Base-by-base conservation (phyloP, 352 stramenopile species). In the Peronospora farinosa region DNA sequence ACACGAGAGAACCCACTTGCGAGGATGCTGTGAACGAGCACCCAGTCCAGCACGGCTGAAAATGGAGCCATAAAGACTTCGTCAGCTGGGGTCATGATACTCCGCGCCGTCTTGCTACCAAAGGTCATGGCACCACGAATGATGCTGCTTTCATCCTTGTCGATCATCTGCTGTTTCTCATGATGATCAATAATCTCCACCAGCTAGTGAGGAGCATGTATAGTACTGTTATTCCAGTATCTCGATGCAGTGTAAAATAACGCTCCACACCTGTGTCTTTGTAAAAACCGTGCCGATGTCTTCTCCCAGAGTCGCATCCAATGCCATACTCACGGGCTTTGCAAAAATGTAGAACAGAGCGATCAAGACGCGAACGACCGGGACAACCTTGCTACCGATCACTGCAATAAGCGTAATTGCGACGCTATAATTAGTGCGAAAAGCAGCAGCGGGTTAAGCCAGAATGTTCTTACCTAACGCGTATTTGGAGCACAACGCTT, bases 211-310 rank as follows among this genome's bases (percentile, higher is more conserved):
- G 21, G 19, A 23, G 19, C 70, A 41, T 45, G 27, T 5, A 41
- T 25, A 31, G 8, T 35, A 35, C 10, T 43, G 32, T 55, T 30
- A 57, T 15, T 21, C 19, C 19, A 21, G 1, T 21, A 21, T 37
- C 33, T 15, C 7, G 15, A 43, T 19, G 3, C 3, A 30, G 12
- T 2, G 2, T 23, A 54, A 15, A 3, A 30, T 31, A 12, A 23
- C 19, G 28, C 5, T 17, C 15, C 55, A n/a, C 47, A 84, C 72
- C 65, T 84, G 66, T 35, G 72, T 80, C 38, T 84, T 90, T 6
- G 78, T 96, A 65, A 99, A 98, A 7, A 98, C 88, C 4, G 88
- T 98, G 28, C 95, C 96, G 12, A 99, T 82, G 47, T 98, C 95
- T 60, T 96, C 65, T 10, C 95, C 95, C 33, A 99, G 66, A 2